Percentiles rank a stretch among this genome's conserved stretches.
Conservation (phyloP, 2,329 filamentous ascomycete species). For the Atkinsonella hypoxylon region DNA sequence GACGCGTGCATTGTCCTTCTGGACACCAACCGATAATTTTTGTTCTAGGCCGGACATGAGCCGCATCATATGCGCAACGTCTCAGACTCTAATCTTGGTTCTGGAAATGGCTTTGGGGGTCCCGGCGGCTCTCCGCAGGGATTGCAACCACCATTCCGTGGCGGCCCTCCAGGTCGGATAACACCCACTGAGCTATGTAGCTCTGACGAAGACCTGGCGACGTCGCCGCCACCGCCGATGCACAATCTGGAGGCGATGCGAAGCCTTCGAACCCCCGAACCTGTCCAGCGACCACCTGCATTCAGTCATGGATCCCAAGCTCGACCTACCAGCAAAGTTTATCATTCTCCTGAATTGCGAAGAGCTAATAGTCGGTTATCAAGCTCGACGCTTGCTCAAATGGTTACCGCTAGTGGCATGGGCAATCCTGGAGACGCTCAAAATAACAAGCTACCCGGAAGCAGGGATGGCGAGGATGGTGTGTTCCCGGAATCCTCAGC, state of each 20-base stretch:
- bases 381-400: constrained; percentile 64
- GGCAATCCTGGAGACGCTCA: constrained; percentile 26
- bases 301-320: constrained; percentile 67
- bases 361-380: constrained; percentile 79
- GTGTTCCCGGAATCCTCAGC: constrained; percentile 32
- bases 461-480: constrained; percentile 21
- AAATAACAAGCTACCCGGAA: constrained; percentile 17
- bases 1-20: neutral
- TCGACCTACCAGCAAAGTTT: constrained; percentile 54
- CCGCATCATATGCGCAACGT: constrained; percentile 32
- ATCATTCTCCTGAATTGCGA: constrained; percentile 65
- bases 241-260: constrained; percentile 42
- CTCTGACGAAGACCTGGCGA: constrained; percentile 42
- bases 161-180: constrained; percentile 31
- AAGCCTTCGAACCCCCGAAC: constrained; percentile 54
- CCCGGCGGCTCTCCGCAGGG: constrained; percentile 20
- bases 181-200: constrained; percentile 40
- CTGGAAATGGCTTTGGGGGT: constrained; percentile 13
- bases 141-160: constrained; percentile 24
- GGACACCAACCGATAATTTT: constrained; percentile 12
- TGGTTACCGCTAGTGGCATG: constrained; percentile 56
- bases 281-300: constrained; percentile 65
- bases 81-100: constrained; percentile 31
- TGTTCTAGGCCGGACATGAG: constrained; percentile 18
- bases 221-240: constrained; percentile 25